These are phyloP conservation scores for Inonotus obliquus DNA, from an alignment of 1,284 basidiomycete genomes.

Conservation along the genomic window DNA sequence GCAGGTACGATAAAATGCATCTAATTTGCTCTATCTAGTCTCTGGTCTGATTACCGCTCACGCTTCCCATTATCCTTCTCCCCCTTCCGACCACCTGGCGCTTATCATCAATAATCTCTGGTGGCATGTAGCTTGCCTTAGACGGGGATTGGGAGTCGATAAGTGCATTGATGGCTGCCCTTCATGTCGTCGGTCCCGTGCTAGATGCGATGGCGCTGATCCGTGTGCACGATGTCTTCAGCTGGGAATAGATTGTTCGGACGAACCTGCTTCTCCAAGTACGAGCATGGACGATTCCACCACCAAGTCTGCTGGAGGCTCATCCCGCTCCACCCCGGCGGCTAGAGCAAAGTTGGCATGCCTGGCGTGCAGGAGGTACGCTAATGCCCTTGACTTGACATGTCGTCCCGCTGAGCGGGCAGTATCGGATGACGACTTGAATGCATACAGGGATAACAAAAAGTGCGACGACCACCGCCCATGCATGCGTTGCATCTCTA, in stretches of 20 bases:
- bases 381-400: background rate
- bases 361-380: constrained; percentile 42
- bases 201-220: constrained; percentile 51
- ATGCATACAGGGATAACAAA: constrained; percentile 42
- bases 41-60: background rate
- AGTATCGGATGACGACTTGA: background rate
- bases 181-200: constrained; percentile 45
- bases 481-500: constrained; percentile 49
- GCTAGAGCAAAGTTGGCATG: constrained; percentile 54
- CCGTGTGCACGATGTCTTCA: constrained; percentile 50
- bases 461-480: constrained; percentile 60
- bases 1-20: no score
- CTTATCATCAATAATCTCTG: background rate
- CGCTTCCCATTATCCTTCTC: background rate
- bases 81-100: background rate
- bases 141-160: constrained; percentile 39
- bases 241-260: constrained; percentile 40
- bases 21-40: background rate
- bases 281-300: constrained; percentile 22
- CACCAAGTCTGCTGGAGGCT: constrained; percentile 14
- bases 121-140: constrained; percentile 38
- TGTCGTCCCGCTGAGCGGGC: background rate
- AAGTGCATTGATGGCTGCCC: constrained; percentile 53
- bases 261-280: constrained; percentile 19
- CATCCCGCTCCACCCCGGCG: constrained; percentile 23